Conservation (phyloP, 805 yeast species). For the Kodamaea fukazawae region DNA sequence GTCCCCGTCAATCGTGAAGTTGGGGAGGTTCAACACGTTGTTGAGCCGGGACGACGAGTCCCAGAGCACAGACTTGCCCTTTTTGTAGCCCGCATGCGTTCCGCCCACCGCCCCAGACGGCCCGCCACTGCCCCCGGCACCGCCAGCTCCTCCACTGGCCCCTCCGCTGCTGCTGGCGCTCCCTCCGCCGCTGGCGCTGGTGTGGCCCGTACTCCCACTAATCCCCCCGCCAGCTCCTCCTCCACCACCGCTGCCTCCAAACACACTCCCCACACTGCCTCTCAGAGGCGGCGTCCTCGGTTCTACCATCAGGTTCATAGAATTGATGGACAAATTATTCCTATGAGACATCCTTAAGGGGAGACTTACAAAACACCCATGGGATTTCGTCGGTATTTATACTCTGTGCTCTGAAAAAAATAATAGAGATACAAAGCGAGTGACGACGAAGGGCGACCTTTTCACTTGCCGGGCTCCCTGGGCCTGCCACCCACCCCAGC, state of each 20-base stretch:
- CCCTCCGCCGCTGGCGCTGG: neutral
- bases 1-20: constrained; percentile 22
- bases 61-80: constrained; percentile 26
- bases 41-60: constrained; percentile 26
- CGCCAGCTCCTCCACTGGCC: neutral
- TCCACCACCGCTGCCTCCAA: neutral
- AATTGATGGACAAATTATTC: constrained; percentile 43
- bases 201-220: neutral
- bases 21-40: constrained; percentile 27
- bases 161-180: neutral
- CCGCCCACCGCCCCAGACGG: constrained; percentile 1
- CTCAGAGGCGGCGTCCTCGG: constrained; percentile 50
- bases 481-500: too few species aligned
- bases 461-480: too few species aligned
- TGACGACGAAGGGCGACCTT: too few species aligned
- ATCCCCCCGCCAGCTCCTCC: neutral
- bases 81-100: neutral
- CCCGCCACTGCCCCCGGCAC: neutral
- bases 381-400: too few species aligned
- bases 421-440: too few species aligned
- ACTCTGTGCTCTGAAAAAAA: too few species aligned
- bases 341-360: constrained; percentile 16
- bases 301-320: constrained; percentile 44
- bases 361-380: constrained; percentile 1
- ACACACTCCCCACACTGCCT: neutral